Evolutionary conservation across 192 early-diverging fungal species (phyloP).

Genomic region (Backusella mclennaniae): DNA sequence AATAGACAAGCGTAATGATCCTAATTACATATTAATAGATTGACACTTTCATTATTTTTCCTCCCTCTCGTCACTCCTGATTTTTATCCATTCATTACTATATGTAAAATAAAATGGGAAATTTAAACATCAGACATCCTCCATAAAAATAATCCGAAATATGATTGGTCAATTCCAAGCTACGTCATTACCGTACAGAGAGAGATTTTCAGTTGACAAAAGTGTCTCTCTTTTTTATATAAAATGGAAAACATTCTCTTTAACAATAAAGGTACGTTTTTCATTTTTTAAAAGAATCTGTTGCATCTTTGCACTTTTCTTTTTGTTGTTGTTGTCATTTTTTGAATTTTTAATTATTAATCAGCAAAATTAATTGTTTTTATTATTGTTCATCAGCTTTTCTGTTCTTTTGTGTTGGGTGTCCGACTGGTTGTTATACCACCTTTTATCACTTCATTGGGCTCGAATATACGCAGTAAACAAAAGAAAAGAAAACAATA

Average conservation of each 20-base stretch:
- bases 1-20: neutral
- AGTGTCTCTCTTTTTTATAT: constrained; percentile 3
- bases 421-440: neutral
- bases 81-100: too few species aligned
- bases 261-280: constrained; percentile 3
- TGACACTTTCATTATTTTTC: neutral
- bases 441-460: neutral
- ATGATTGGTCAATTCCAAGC: neutral
- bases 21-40: too few species aligned
- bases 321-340: neutral
- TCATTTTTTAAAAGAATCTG: neutral
- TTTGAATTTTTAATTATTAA: neutral
- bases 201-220: constrained; percentile 8
- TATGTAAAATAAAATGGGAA: neutral
- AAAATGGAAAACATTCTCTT: constrained; percentile 5
- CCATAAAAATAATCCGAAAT: neutral
- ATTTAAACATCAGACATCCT: neutral
- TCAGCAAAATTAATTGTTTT: neutral
- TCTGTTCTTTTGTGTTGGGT: neutral
- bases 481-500: too few species aligned
- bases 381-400: neutral
- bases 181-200: constrained; percentile 1
- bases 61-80: neutral
- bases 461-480: neutral
- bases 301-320: neutral